Evolutionary conservation across 306 rosid species (phyloP).

Genomic region (Gastrolobium villosum): DNA sequence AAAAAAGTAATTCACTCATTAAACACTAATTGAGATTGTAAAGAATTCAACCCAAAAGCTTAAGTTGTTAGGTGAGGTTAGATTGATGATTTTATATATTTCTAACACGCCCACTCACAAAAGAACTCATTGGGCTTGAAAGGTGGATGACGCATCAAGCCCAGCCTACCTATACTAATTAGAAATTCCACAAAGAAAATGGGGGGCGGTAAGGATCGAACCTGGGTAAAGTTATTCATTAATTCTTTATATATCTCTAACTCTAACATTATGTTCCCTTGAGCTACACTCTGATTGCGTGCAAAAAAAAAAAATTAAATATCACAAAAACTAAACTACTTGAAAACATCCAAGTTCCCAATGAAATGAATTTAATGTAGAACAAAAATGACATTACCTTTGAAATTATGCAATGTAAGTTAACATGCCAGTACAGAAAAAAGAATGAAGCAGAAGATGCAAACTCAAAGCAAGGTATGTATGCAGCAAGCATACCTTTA

Average conservation of each 20-base stretch:
- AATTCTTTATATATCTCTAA: too few species aligned
- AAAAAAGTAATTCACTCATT: neutral
- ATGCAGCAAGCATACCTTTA: conserved; percentile 69
- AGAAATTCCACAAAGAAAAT: too few species aligned
- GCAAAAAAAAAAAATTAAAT: neutral
- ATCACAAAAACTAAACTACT: neutral
- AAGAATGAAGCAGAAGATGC: conserved; percentile 19
- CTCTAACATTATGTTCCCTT: conserved; percentile 3
- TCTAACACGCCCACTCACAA: too few species aligned
- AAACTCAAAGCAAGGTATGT: conserved; percentile 11
- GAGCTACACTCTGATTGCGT: neutral
- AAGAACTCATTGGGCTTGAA: too few species aligned
- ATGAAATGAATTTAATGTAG: conserved; percentile 23
- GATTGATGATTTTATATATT: too few species aligned
- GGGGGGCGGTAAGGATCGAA: too few species aligned
- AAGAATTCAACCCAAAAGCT: too few species aligned
- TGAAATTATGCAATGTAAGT: conserved; percentile 14
- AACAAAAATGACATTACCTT: conserved; percentile 22
- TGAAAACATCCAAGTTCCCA: conserved; percentile 33
- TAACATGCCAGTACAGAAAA: neutral
- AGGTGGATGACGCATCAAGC: too few species aligned
- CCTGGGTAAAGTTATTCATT: too few species aligned
- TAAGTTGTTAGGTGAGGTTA: too few species aligned
- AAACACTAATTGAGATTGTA: neutral
- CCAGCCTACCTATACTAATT: too few species aligned